Evolutionary conservation across 179 eudicot genomes (phyloP).

Genomic region (Silene noctiflora): DNA sequence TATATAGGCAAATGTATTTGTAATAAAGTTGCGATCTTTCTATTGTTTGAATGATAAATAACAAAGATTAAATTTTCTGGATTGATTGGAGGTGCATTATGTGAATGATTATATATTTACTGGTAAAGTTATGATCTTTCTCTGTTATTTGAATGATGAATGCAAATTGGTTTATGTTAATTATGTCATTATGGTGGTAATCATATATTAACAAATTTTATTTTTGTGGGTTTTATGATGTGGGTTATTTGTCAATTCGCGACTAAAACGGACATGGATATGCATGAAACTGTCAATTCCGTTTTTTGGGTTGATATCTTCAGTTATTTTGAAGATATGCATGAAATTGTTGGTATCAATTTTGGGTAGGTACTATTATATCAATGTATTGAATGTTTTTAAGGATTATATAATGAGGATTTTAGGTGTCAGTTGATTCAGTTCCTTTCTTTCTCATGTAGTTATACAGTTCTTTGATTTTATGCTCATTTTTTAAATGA

Average conservation of each 20-base stretch:
- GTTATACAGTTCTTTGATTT: background rate
- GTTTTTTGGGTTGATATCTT: constrained; percentile 20
- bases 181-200: background rate
- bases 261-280: too few species aligned
- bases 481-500: background rate
- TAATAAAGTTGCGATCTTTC: too few species aligned
- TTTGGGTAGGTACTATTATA: background rate
- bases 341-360: background rate
- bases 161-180: background rate
- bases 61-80: too few species aligned
- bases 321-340: background rate
- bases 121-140: constrained; percentile 6
- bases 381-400: background rate
- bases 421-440: too few species aligned
- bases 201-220: too few species aligned
- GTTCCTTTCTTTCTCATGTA: too few species aligned
- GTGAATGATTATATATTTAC: background rate
- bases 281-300: too few species aligned
- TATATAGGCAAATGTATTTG: too few species aligned
- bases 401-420: background rate
- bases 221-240: background rate
- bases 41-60: too few species aligned
- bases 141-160: background rate
- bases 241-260: constrained; percentile 19
- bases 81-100: background rate